These are phyloP conservation scores for Syzygium grande DNA, from an alignment of 345 rosid genomes.

Conservation along the genomic window DNA sequence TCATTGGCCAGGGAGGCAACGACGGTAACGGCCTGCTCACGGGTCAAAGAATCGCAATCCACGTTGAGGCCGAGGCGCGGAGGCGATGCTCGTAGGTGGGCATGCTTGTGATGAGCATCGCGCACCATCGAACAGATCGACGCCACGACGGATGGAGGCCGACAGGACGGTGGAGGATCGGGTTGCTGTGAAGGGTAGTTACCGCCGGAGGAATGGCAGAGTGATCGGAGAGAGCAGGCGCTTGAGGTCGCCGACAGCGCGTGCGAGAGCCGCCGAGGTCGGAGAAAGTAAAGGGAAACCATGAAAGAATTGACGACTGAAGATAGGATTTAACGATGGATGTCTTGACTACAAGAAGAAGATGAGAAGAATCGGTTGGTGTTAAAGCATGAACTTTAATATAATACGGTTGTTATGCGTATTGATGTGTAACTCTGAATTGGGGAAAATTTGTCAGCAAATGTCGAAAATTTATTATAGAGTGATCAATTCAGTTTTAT, in stretches of 20 bases:
- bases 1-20: slow-evolving; percentile 72
- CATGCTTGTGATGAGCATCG: slow-evolving; percentile 37
- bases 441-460: too few relatives aligned
- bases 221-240: background rate
- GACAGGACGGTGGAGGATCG: slow-evolving; percentile 3
- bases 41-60: slow-evolving; percentile 39
- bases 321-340: too few relatives aligned
- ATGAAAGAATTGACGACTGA: background rate
- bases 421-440: too few relatives aligned
- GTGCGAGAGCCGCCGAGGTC: background rate
- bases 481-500: accelerated
- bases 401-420: too few relatives aligned
- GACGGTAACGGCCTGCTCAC: slow-evolving; percentile 61
- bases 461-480: accelerated
- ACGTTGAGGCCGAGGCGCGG: slow-evolving; percentile 31
- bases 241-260: accelerated
- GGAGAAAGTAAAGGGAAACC: background rate
- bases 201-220: background rate
- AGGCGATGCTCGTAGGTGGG: slow-evolving; percentile 21
- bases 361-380: too few relatives aligned
- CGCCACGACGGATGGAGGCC: slow-evolving; percentile 36
- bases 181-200: background rate
- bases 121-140: slow-evolving; percentile 47
- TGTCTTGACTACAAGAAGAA: too few relatives aligned
- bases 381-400: too few relatives aligned